A percentile compares a stretch with the other conserved stretches of the same genome.
These are phyloP conservation scores for Aspergillus ochraceus DNA, from an alignment of 2,329 filamentous ascomycete species.

Conservation along the genomic window DNA sequence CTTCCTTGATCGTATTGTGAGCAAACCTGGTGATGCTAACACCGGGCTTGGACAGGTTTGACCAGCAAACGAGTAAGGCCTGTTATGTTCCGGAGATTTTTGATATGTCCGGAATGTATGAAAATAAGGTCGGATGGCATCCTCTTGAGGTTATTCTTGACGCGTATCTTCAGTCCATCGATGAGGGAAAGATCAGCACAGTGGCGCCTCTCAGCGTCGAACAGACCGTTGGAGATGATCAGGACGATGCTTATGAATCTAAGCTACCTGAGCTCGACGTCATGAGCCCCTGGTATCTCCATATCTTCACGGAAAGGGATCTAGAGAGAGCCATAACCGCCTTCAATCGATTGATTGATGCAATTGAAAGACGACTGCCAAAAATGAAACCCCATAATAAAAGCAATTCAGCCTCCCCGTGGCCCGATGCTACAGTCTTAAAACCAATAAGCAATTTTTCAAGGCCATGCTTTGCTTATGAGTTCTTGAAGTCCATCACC, in stretches of 20 bases:
- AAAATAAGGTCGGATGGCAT: conserved; percentile 1
- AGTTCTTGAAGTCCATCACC: not conserved
- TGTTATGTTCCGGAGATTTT: not conserved
- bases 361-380: not conserved
- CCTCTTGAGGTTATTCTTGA: conserved; percentile 8
- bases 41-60: not conserved
- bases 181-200: conserved; percentile 6
- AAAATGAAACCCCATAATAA: not conserved
- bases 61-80: not conserved
- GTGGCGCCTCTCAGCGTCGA: not conserved
- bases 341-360: not conserved
- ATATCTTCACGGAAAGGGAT: not conserved
- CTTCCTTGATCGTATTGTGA: too few species aligned
- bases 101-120: not conserved
- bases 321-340: not conserved
- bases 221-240: not conserved
- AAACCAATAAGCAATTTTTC: not conserved
- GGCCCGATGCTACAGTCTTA: not conserved
- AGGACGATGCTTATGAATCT: not conserved
- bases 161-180: conserved; percentile 7
- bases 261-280: not conserved
- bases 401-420: not conserved
- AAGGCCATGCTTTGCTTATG: conserved; percentile 3
- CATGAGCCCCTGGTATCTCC: not conserved
- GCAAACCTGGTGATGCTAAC: not conserved